phyloP scores from a whole-genome alignment of 208 protist species.

The Leishmania aethiopica region DNA sequence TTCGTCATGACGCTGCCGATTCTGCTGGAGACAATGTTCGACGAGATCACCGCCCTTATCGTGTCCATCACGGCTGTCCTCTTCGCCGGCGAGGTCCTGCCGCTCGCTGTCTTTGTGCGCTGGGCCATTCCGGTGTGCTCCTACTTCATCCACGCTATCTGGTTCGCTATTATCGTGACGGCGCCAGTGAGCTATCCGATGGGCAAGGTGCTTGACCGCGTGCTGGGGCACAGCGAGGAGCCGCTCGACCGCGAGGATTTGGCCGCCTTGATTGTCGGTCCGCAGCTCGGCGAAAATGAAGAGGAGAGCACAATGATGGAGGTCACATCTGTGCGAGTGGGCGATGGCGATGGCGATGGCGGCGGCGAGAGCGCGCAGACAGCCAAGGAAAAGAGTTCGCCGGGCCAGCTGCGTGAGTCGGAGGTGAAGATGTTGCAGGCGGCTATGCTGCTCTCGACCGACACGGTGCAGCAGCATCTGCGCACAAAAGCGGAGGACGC shows the following conservation, averaged over 20 bases:
- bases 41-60: conserved; percentile 69
- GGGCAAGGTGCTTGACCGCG: conserved; percentile 71
- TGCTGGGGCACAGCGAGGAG: conserved; percentile 70
- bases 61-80: conserved; percentile 86
- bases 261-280: conserved; percentile 65
- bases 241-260: conserved; percentile 72
- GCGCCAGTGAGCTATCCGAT: conserved; percentile 82
- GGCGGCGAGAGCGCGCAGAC: not conserved
- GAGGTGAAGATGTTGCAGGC: conserved; percentile 79
- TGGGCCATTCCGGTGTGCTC: conserved; percentile 78
- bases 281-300: conserved; percentile 23
- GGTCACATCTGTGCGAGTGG: conserved; percentile 1
- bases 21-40: conserved; percentile 73
- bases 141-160: conserved; percentile 61
- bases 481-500: conserved; percentile 52
- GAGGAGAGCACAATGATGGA: conserved; percentile 5
- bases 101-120: conserved; percentile 89
- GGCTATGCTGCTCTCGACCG: conserved; percentile 71
- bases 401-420: conserved; percentile 44
- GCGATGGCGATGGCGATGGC: not conserved
- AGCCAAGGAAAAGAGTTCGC: not conserved
- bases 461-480: conserved; percentile 60
- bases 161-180: conserved; percentile 65
- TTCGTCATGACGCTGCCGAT: conserved; percentile 84
- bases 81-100: conserved; percentile 92